Conservation (phyloP, 768 basidiomycete species). For the Suillus cothurnatus region DNA sequence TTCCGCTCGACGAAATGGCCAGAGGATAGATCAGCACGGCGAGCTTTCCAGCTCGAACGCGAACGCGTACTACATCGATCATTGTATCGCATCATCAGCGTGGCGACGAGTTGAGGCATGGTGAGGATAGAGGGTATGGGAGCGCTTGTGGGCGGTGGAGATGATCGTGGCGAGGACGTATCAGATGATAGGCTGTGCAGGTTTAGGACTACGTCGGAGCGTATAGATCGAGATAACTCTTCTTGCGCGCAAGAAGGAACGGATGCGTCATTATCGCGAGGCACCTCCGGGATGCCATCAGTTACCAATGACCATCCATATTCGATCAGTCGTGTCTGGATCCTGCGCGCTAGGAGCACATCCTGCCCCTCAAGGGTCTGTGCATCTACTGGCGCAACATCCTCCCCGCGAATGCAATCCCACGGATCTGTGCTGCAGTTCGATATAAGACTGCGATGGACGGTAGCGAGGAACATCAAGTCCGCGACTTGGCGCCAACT, state of each 20-base stretch:
- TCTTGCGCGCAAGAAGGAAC: slow-evolving; percentile 5
- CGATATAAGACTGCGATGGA: slow-evolving; percentile 37
- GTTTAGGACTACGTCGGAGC: slow-evolving; percentile 25
- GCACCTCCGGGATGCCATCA: neutral
- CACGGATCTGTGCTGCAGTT: slow-evolving; percentile 7
- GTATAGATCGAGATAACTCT: neutral
- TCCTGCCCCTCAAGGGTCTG: slow-evolving; percentile 33
- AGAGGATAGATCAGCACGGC: slow-evolving; percentile 12
- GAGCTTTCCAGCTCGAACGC: slow-evolving; percentile 17
- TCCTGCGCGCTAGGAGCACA: slow-evolving; percentile 31
- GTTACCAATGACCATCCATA: slow-evolving; percentile 27
- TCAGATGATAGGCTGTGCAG: neutral
- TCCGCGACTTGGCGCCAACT: slow-evolving; percentile 35
- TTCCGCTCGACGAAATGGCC: slow-evolving; percentile 18
- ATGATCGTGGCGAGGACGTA: slow-evolving; percentile 7
- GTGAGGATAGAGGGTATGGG: slow-evolving; percentile 22
- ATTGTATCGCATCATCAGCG: slow-evolving; percentile 28
- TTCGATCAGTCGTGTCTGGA: slow-evolving; percentile 34
- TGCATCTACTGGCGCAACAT: slow-evolving; percentile 7
- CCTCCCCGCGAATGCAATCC: slow-evolving; percentile 16
- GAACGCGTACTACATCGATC: slow-evolving; percentile 22
- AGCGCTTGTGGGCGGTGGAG: slow-evolving; percentile 14
- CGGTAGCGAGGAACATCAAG: slow-evolving; percentile 37
- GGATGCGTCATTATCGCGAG: neutral
- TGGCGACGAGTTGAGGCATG: slow-evolving; percentile 35